Conservation (phyloP, 306 rosid genomes). For the Betula pendula region DNA sequence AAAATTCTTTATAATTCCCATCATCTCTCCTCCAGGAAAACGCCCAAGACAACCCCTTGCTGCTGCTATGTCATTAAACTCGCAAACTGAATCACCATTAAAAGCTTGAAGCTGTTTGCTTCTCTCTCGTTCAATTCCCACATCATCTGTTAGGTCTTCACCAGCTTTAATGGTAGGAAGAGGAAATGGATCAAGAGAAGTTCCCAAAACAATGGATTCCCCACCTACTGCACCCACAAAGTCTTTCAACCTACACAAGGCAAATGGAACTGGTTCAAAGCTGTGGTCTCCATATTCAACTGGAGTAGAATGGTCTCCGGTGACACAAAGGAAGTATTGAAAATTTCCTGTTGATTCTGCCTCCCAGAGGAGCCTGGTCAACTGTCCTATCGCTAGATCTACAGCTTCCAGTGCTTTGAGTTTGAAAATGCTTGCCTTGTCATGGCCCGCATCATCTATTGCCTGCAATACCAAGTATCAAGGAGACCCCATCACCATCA, state of each 20-base stretch:
- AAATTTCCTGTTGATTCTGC: conserved; percentile 65
- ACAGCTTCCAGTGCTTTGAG: conserved; percentile 87
- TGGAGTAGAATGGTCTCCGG: conserved; percentile 96
- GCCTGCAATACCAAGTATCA: conserved; percentile 59
- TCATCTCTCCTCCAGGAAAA: conserved; percentile 93
- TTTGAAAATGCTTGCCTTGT: conserved; percentile 80
- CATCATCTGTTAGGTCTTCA: conserved; percentile 43
- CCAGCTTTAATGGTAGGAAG: conserved; percentile 61
- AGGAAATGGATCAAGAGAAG: conserved; percentile 72
- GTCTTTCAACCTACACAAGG: conserved; percentile 73
- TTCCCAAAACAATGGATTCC: conserved; percentile 49
- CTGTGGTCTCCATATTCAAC: conserved; percentile 99
- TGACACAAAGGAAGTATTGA: conserved; percentile 70
- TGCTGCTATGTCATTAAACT: conserved; percentile 69
- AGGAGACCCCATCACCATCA: conserved; percentile 5
- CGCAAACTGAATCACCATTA: conserved; percentile 70
- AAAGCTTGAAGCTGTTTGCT: conserved; percentile 38
- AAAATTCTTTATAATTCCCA: conserved; percentile 79
- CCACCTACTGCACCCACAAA: conserved; percentile 59
- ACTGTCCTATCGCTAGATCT: conserved; percentile 79
- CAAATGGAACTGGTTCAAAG: conserved; percentile 88
- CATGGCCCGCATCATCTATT: conserved; percentile 96
- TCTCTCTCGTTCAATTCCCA: conserved; percentile 37
- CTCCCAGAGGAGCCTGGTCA: conserved; percentile 88
- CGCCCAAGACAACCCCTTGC: conserved; percentile 93